Base-by-base conservation (phyloP, 2,329 filamentous ascomycete genomes). In the Stylonectria norvegica region DNA sequence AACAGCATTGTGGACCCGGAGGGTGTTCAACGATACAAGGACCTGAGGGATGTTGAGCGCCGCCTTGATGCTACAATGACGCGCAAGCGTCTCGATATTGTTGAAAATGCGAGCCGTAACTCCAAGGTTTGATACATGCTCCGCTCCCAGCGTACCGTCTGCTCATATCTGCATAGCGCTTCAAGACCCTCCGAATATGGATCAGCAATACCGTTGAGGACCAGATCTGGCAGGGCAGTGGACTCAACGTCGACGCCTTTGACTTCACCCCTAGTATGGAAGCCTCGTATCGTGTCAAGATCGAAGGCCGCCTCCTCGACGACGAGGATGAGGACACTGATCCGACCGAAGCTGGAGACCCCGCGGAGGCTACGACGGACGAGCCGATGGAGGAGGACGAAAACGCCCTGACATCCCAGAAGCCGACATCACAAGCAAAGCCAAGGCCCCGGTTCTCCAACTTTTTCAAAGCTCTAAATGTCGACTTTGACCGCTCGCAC, bases 161-260 rank as follows among this genome's bases (percentile, higher is more conserved):
- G 9, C 38, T 45, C 42, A 52, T 46, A 40, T n/a, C 25, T 5
- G 18, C 9, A 5, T 36, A 88, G 78, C 80, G 86, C 52, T 85
- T 84, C 64, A 86, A 85, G 59, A 95, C 89, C 3, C 73, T 98
- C 65, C 85, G 91, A 47, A 79, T 98, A 49, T 97, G 89, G 89
- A 83, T 98, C 57, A 90, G 83, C 57, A 98, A 98, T 66, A 95
- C 89, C 1, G 89, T 85, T 22, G 89, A 96, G 64, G 88, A 93
- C 59, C 93, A 98, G 67, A 83, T 86, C 20, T 97, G 93, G 93
- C 93, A 98, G 67, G 76, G 74, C 27, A 79, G 75, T 53, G 73
- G 72, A 28, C 71, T 85, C 45, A 83, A 83, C 45, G 76, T 83
- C 9, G 83, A 91, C 60, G 79, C 79, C 23, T 93, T 93, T 50